Evolutionary conservation across 2,329 filamentous ascomycete species (phyloP).

Genomic region (Huntiella moniliformis): DNA sequence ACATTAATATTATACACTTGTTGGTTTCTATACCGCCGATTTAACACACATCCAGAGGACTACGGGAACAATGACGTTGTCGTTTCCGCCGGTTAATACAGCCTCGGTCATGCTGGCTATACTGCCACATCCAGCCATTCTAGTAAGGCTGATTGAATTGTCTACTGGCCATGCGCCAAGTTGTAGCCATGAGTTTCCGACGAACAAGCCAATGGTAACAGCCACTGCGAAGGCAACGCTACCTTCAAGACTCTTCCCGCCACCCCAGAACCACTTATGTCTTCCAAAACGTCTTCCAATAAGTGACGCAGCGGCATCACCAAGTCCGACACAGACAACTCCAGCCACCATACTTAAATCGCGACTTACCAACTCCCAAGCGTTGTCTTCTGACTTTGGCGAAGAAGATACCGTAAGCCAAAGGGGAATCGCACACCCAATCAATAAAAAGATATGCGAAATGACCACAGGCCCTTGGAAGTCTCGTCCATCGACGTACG

Average conservation of each 20-base stretch:
- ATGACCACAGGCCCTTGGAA: slow-evolving; percentile 87
- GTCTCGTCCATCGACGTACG: slow-evolving; percentile 87
- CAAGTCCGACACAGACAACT: slow-evolving; percentile 84
- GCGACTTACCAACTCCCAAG: slow-evolving; percentile 57
- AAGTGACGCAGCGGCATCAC: slow-evolving; percentile 80
- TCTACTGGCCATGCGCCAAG: slow-evolving; percentile 58
- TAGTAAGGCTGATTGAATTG: slow-evolving; percentile 22
- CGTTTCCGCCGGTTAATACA: slow-evolving; percentile 87
- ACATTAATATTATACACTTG: background rate
- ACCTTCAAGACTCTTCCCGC: slow-evolving; percentile 88
- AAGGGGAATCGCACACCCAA: slow-evolving; percentile 85
- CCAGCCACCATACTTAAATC: slow-evolving; percentile 85
- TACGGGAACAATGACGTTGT: slow-evolving; percentile 93
- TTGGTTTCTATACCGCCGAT: slow-evolving; percentile 39
- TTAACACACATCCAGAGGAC: slow-evolving; percentile 84
- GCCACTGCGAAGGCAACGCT: slow-evolving; percentile 62
- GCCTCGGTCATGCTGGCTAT: slow-evolving; percentile 85
- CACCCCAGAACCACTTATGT: slow-evolving; percentile 89
- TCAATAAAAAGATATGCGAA: slow-evolving; percentile 85
- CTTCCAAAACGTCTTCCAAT: slow-evolving; percentile 74
- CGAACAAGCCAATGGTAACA: slow-evolving; percentile 55
- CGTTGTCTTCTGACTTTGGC: slow-evolving; percentile 33
- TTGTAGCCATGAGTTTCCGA: slow-evolving; percentile 54
- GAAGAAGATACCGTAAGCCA: slow-evolving; percentile 71
- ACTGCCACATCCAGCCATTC: slow-evolving; percentile 41